Evolutionary conservation across 345 rosid genomes (phyloP).

Genomic region (Populus nigra): DNA sequence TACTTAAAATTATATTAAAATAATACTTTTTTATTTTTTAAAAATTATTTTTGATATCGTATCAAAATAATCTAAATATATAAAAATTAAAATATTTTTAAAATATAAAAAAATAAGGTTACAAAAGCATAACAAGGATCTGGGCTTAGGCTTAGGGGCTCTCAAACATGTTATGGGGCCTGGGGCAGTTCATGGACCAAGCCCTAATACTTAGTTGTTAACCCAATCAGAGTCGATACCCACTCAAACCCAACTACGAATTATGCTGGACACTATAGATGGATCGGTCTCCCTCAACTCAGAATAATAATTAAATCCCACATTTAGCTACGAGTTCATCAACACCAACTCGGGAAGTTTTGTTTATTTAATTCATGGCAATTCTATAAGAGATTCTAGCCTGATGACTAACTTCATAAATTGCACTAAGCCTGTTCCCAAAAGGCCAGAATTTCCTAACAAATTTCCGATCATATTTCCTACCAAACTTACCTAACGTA

Average conservation of each 20-base stretch:
- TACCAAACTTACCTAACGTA: constrained; percentile 40
- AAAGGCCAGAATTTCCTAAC: not conserved
- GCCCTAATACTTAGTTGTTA: not conserved
- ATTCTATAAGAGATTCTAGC: not conserved
- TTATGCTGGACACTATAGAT: not conserved
- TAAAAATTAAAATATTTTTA: no score
- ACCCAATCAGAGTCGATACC: not conserved
- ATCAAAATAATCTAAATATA: no score
- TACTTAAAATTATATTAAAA: no score
- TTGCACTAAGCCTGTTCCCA: not conserved
- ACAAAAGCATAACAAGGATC: no score
- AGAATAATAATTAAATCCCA: no score
- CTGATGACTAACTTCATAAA: not conserved
- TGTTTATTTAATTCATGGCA: not conserved
- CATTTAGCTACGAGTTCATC: no score
- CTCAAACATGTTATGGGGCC: not conserved
- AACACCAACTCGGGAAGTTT: no score
- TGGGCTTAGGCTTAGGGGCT: not conserved
- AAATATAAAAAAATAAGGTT: no score
- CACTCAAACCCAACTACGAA: not conserved
- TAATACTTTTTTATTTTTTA: no score
- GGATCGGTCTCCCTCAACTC: not conserved
- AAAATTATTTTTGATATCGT: no score
- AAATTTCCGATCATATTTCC: constrained; percentile 7
- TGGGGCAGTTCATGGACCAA: not conserved